Base-by-base conservation (phyloP, 805 yeast genomes). In the Jamesozyma lodderae region DNA sequence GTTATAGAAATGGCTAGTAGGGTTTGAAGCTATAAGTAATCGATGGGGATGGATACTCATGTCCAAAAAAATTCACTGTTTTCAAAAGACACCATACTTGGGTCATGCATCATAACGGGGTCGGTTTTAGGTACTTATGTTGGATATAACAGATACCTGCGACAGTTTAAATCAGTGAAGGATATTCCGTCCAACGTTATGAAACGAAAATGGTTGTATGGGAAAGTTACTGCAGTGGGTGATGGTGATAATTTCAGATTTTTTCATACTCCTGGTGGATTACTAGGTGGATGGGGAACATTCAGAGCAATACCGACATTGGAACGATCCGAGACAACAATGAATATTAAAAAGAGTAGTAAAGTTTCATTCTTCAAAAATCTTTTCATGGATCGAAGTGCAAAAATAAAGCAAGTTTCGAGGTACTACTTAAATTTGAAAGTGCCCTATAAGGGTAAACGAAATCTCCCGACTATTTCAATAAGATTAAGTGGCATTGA, bases 191-290 rank as follows among this genome's bases (percentile, higher is more conserved):
- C 53, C 14, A 36, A 49, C 3, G 59, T 62, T 29, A 69, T 75
- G 42, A 64, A 68, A 13, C 61, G 55, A 10, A 58, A 69, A 23
- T 69, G 71, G 50, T 45, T 79, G 4, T 64, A 66, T 26, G 97
- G 97, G 0, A 69, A 69, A 43, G 96, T 88, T 4, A 82, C 95
- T 0, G 68, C 92, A 2, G 97, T 88, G 0, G 96, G 96, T 0
- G 97, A 88, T 59, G 96, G 95, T 13, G 98, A 92, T 57, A 90
- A 90, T 58, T 90, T 92, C 61, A 82, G 88, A 42, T 75, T 92
- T 46, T 92, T 69, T 54, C 98, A 92, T 57, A 77, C 94, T 0
- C 98, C 98, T 0, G 97, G 97, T 3, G 97, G 98, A 0, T 43
- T 69, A 0, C 51, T 79, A 1, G 75, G 81, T 2, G 98, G 98